These are phyloP conservation scores for Coemansia sp. DNA, from an alignment of 192 early-diverging fungal genomes.

Conservation along the genomic window DNA sequence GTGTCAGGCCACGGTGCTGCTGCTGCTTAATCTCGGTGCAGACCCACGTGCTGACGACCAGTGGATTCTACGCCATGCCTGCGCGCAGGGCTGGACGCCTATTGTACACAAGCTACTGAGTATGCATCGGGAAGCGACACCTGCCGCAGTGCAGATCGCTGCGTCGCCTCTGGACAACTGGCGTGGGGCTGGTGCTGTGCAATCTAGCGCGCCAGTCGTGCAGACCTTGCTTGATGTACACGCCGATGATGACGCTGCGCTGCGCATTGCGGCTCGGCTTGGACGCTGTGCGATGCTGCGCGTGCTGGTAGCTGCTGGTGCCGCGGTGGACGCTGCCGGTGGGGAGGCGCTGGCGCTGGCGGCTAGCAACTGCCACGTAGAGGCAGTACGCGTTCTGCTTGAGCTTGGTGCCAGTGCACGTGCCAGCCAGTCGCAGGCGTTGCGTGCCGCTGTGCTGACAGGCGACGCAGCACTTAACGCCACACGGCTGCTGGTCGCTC, in stretches of 20 bases:
- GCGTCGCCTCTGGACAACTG: slow-evolving; percentile 21
- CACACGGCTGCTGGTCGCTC: slow-evolving; percentile 22
- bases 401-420: slow-evolving; percentile 26
- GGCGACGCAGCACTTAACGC: slow-evolving; percentile 35
- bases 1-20: slow-evolving; percentile 33
- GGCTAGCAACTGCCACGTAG: slow-evolving; percentile 19
- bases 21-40: slow-evolving; percentile 50
- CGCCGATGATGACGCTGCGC: slow-evolving; percentile 31
- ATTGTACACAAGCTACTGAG: slow-evolving; percentile 30
- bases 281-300: slow-evolving; percentile 26
- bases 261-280: slow-evolving; percentile 30
- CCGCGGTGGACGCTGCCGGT: slow-evolving; percentile 15
- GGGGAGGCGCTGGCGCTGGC: slow-evolving; percentile 43
- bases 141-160: background rate
- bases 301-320: slow-evolving; percentile 27
- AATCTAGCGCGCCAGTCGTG: background rate
- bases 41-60: slow-evolving; percentile 50
- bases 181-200: slow-evolving; percentile 22
- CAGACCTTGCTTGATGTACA: slow-evolving; percentile 30
- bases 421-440: slow-evolving; percentile 28
- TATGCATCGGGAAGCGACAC: slow-evolving; percentile 2
- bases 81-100: slow-evolving; percentile 30
- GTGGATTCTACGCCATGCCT: slow-evolving; percentile 52
- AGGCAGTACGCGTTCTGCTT: slow-evolving; percentile 20
- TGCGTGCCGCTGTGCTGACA: slow-evolving; percentile 39